Conservation (phyloP, 1,284 basidiomycete genomes). For the Xanthoconium separans region DNA sequence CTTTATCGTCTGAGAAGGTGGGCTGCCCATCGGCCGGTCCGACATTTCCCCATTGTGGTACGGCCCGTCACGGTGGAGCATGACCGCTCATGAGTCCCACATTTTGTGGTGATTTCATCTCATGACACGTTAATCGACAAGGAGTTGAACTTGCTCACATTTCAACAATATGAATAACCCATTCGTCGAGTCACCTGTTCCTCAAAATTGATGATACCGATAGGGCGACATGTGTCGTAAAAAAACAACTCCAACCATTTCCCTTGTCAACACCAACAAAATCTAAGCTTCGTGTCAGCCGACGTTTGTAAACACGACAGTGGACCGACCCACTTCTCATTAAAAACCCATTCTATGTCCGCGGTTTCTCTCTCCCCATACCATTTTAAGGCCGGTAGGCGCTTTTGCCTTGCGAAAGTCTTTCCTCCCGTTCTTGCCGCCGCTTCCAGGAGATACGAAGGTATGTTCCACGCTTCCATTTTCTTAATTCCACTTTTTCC, state of each 20-base stretch:
- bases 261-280: constrained; percentile 21
- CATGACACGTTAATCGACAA: background rate
- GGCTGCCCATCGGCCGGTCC: background rate
- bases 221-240: no score
- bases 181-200: background rate
- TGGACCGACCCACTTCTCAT: constrained; percentile 47
- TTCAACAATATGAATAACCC: background rate
- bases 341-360: background rate
- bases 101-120: background rate
- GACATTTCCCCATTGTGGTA: background rate
- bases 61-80: background rate
- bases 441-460: background rate
- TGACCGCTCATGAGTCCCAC: background rate
- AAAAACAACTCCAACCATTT: no score
- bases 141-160: background rate
- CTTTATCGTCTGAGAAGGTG: background rate
- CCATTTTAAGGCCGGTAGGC: background rate
- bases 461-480: background rate
- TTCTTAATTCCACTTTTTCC: background rate
- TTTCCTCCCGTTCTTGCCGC: background rate
- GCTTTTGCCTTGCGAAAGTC: background rate
- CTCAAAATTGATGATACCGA: background rate
- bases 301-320: background rate
- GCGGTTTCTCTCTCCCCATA: background rate
- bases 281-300: constrained; percentile 11